Percentiles rank a stretch among this genome's conserved stretches.
phyloP scores from a whole-genome alignment of 2,329 filamentous ascomycete species.

The Neofusicoccum parvum region DNA sequence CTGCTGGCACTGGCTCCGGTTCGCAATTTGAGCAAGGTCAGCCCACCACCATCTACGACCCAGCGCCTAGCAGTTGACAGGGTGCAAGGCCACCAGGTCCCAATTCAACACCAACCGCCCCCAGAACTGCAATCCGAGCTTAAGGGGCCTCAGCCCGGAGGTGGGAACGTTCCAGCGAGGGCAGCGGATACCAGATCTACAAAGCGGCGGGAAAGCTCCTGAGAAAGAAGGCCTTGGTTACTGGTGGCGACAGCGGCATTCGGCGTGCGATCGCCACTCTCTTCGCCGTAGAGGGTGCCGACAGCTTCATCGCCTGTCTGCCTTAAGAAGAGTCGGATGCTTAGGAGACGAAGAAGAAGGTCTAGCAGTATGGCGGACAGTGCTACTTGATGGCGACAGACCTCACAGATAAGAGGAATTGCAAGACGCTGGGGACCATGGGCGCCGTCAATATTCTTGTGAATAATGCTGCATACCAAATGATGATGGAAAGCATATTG shows the following conservation, averaged over 20 bases:
- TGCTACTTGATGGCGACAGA: conserved; percentile 68
- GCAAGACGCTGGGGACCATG: conserved; percentile 67
- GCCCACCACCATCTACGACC: too few species aligned
- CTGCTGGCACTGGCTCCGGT: not conserved
- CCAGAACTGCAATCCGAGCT: conserved; percentile 60
- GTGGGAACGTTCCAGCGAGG: conserved; percentile 65
- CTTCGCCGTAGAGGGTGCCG: conserved; percentile 79
- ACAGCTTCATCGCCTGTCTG: conserved; percentile 72
- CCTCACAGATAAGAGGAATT: conserved; percentile 66
- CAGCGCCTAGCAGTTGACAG: not conserved
- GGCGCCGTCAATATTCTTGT: conserved; percentile 73
- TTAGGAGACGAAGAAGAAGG: conserved; percentile 69
- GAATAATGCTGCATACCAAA: conserved; percentile 75
- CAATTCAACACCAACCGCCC: conserved; percentile 45
- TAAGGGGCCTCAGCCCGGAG: conserved; percentile 59
- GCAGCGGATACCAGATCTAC: conserved; percentile 70
- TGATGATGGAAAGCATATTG: conserved; percentile 71
- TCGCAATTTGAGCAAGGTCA: conserved; percentile 19
- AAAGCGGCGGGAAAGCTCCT: conserved; percentile 74
- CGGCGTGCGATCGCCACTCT: conserved; percentile 74
- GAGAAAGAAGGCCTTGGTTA: conserved; percentile 77
- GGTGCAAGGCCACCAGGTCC: conserved; percentile 22
- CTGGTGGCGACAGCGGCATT: conserved; percentile 79
- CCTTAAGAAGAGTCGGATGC: conserved; percentile 77
- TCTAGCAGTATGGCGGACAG: conserved; percentile 67